Evolutionary conservation across 495 filamentous ascomycete genomes (phyloP), one percentile per base, ranked within the genome.

Genomic region (Penicillium argentinense): DNA sequence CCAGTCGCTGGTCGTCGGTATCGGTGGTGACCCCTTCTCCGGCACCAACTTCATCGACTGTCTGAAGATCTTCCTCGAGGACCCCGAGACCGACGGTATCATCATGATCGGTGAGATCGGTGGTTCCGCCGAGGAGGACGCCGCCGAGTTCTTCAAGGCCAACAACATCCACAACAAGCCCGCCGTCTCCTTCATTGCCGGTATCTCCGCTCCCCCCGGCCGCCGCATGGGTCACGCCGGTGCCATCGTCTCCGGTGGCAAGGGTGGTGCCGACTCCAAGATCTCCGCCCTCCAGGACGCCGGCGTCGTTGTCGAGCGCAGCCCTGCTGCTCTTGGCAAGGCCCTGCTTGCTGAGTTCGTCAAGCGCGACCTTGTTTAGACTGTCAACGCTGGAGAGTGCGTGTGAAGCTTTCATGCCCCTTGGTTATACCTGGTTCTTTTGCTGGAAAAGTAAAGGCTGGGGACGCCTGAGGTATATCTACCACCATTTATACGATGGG

Each of bases 91-190:
- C 30, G 95, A 98, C 62, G 93, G 93, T 69, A 97, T 98, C 63
- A 97, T 98, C 77, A 96, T 98, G 93, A 97, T 98, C 66, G 93
- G 93, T 68, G 93, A 98, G 77, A 97, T 98, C 62, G 93, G 93
- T 69, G 93, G 93, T 52, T 88, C 87, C 39, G 93, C 93, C 39
- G 93, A 98, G 75, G 93, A 98, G 74, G 95, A 98, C 53, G 92
- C 93, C 14, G 90, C 91, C 56, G 93, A 98, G 53, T 98, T 91
- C 80, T 77, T 97, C 66, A 91, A 86, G 78, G 77, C 78, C 59
- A 79, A 96, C 73, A 97, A 97, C 79, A 87, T 82, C 42, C 72
- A 79, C 67, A 89, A 95, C 75, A 99, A 96, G 80, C 93, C 93
- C 48, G 89, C 95, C 44, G 93, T 99, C 45, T 87, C 85, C 67